A percentile compares a stretch with the other conserved stretches of the same genome.
Evolutionary conservation across 2,329 filamentous ascomycete species (phyloP).

Genomic region (Xylaria sp.): DNA sequence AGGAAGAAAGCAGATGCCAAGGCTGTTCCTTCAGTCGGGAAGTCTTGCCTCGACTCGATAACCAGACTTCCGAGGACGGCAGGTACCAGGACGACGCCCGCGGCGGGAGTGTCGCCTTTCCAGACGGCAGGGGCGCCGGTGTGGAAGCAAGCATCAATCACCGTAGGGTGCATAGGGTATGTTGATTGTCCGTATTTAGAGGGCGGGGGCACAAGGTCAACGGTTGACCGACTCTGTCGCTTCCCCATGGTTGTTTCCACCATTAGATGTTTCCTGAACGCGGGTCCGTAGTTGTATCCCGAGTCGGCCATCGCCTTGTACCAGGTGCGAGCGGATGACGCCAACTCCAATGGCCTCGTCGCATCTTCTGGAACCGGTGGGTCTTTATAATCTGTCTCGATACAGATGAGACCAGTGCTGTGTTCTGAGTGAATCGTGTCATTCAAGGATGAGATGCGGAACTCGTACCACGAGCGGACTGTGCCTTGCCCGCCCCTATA

Average conservation of each 20-base stretch:
- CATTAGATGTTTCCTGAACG: neutral
- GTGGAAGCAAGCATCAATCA: slow-evolving; percentile 11
- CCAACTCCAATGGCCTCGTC: neutral
- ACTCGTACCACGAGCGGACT: too few relatives aligned
- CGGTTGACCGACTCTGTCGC: neutral
- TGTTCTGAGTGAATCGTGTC: too few relatives aligned
- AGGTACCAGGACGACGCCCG: too few relatives aligned
- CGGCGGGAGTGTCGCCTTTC: neutral
- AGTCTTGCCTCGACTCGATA: too few relatives aligned
- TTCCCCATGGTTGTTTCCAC: neutral
- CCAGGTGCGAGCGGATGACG: neutral
- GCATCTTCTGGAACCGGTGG: too few relatives aligned
- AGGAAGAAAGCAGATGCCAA: too few relatives aligned
- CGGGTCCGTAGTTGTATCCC: neutral
- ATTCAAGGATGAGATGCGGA: too few relatives aligned
- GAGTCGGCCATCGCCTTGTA: neutral
- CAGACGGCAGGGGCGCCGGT: too few relatives aligned
- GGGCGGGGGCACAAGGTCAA: neutral
- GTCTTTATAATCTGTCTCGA: neutral
- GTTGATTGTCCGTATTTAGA: neutral
- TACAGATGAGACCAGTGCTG: neutral
- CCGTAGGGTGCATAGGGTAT: neutral
- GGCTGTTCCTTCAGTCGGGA: too few relatives aligned
- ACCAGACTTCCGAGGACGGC: too few relatives aligned
- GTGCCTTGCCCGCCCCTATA: neutral